phyloP scores from a whole-genome alignment of 495 filamentous ascomycete genomes.

The Podospora pseudopauciseta region DNA sequence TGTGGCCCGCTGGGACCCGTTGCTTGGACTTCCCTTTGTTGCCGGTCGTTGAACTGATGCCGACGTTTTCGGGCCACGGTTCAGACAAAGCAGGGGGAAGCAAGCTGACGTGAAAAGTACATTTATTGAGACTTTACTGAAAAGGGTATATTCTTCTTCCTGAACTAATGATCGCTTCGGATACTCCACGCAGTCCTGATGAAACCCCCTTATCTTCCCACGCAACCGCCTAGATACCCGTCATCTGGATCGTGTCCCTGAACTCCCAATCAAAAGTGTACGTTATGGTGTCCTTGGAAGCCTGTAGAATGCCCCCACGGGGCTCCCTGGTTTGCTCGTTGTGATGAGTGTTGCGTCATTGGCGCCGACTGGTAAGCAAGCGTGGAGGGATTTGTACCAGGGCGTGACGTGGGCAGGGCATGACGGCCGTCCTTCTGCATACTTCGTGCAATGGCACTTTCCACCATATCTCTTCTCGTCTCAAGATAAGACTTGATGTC shows the following conservation, averaged over 20 bases:
- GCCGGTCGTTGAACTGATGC: not conserved
- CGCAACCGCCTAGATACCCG: not conserved
- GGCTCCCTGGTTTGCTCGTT: not conserved
- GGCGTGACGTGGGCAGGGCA: not conserved
- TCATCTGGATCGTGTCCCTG: not conserved
- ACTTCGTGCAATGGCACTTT: not conserved
- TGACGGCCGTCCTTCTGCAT: not conserved
- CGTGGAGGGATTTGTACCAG: not conserved
- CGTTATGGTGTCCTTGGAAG: not conserved
- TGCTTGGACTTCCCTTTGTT: not conserved
- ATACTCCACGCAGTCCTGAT: not conserved
- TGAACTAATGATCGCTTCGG: not conserved
- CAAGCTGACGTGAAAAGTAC: too few species aligned
- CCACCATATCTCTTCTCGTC: not conserved
- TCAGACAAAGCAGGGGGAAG: not conserved
- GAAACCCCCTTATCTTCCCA: not conserved
- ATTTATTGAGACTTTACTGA: not conserved
- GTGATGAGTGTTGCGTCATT: not conserved
- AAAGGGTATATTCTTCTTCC: not conserved
- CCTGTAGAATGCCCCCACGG: not conserved
- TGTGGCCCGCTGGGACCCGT: not conserved
- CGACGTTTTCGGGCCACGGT: not conserved
- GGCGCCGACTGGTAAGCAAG: not conserved
- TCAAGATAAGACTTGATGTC: not conserved
- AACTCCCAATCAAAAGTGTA: not conserved